phyloP scores from a whole-genome alignment of 2,329 filamentous ascomycete species.

The Pyrenophora graminea region DNA sequence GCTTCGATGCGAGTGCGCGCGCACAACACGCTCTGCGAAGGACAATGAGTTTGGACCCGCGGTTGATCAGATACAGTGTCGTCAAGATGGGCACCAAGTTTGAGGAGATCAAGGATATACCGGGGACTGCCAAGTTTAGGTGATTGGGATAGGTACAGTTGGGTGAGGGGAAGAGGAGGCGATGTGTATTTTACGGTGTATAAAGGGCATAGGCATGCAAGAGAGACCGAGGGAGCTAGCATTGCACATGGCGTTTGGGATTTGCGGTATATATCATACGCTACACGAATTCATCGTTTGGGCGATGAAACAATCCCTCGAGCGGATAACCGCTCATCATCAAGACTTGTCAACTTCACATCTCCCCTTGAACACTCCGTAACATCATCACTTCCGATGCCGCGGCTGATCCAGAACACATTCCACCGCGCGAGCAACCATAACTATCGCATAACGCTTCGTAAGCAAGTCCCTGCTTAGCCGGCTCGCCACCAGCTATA shows the following conservation, averaged over 20 bases:
- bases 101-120: slow-evolving; percentile 63
- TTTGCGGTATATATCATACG: not conserved
- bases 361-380: too few species aligned
- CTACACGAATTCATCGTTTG: not conserved
- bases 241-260: too few species aligned
- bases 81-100: slow-evolving; percentile 79
- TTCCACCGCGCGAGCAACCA: too few species aligned
- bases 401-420: too few species aligned
- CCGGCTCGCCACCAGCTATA: too few species aligned
- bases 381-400: too few species aligned
- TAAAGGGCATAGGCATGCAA: too few species aligned
- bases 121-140: slow-evolving; percentile 57
- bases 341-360: not conserved
- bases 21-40: slow-evolving; percentile 76
- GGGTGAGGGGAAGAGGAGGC: too few species aligned
- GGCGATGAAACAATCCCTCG: not conserved
- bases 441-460: too few species aligned
- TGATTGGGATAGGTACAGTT: not conserved
- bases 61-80: slow-evolving; percentile 84
- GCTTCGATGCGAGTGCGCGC: slow-evolving; percentile 78
- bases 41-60: slow-evolving; percentile 81
- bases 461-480: too few species aligned
- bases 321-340: not conserved
- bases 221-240: too few species aligned
- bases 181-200: too few species aligned